Evolutionary conservation across 768 basidiomycete genomes (phyloP), one percentile per base, ranked within the genome.

Genomic region (Xerocomus brunneocitrinus): DNA sequence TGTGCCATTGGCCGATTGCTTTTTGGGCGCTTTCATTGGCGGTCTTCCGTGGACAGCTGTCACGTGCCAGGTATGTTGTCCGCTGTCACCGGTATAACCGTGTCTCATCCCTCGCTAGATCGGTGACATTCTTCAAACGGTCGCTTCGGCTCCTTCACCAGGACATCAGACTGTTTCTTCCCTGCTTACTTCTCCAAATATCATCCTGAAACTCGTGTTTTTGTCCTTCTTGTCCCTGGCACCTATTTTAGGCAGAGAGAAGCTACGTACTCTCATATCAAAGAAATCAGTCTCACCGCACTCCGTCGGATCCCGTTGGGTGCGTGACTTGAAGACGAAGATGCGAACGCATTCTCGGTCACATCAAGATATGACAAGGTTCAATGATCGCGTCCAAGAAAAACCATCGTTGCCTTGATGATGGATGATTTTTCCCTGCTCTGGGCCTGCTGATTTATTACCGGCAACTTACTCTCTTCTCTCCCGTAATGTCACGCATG

Each of bases 11-110:
- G 65, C 73, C 52, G 88, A 92, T 67, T 92, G 90, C 63, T 75
- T 85, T 64, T 73, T 92, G 47, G 91, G 89, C 35, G 79, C 85
- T 6, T 91, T 93, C 73, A 90, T 93, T 51, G 91, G 91, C 2
- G 80, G 82, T 50, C 68, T 93, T 42, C 91, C 91, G 0, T 93
- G 91, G 91, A 93, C 91, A 48, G 89, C 91, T 28, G 91, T 94
- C 52, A 93, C 91, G 58, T 92, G 91, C 67, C 89, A 91, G 77
- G 87, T 87, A 60, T 57, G 78, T 70, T 41, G 45, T 8, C 13
- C n/a, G 13, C 16, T 59, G 49, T 50, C 61, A 58, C 66, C 49
- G 49, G 54, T 53, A 16, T 31, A 19, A 24, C 40, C 50, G 52
- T 45, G 30, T 53, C 56, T 58, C 57, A 68, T 34, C 41, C 54